These are phyloP conservation scores for Plantago ovata DNA, from an alignment of 257 asterid genomes.

Conservation along the genomic window DNA sequence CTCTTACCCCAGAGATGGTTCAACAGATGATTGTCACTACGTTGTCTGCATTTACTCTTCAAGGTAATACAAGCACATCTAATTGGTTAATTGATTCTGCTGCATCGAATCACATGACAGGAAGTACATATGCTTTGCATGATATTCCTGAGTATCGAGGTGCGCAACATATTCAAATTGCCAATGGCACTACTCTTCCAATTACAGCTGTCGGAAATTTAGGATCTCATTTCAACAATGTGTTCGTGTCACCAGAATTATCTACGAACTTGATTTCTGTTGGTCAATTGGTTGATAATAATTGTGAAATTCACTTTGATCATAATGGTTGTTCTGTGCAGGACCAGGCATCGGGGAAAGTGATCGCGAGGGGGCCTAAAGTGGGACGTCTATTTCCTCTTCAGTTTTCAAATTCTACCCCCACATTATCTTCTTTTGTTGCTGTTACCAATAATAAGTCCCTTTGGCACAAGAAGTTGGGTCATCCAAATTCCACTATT, in stretches of 20 bases:
- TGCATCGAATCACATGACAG: background rate
- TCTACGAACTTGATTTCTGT: background rate
- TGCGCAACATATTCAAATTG: too few relatives aligned
- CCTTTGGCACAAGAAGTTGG: too few relatives aligned
- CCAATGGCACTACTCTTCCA: background rate
- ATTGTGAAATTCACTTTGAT: background rate
- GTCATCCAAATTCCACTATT: too few relatives aligned
- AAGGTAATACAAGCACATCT: too few relatives aligned
- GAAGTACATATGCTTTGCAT: background rate
- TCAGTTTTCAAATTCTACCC: background rate
- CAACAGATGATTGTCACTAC: background rate
- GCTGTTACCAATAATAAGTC: background rate
- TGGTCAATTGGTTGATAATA: background rate
- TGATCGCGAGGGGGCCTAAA: constrained; percentile 1
- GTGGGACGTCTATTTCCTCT: constrained; percentile 1
- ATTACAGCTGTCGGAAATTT: background rate
- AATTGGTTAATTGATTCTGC: background rate
- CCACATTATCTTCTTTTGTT: background rate
- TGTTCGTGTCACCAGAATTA: background rate
- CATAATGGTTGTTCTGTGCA: constrained; percentile 2
- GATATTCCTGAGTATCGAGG: too few relatives aligned
- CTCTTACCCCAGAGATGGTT: background rate
- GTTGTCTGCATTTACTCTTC: background rate
- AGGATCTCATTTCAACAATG: background rate
- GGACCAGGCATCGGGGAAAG: too few relatives aligned